Evolutionary conservation across 257 asterid species (phyloP), one percentile per base, ranked within the genome.

Genomic region (Ilex asprella): DNA sequence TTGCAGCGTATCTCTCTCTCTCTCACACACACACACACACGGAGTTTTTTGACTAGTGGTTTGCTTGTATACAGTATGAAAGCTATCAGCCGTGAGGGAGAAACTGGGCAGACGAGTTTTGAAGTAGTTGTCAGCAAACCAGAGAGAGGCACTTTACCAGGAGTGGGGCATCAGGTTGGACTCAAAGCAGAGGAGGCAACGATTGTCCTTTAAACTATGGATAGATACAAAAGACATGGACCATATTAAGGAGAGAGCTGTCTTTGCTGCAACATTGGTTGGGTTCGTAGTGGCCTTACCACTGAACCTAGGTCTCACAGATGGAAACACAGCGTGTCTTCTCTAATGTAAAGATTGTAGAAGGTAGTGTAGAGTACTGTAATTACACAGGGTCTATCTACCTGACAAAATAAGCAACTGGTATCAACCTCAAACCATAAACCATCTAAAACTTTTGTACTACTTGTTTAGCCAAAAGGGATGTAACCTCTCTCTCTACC

Each of bases 121-220:
- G 27, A 87, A 79, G 86, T 89, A 76, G 73, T 65, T 74, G 29
- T 57, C 88, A 2, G 32, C 74, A 16, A 83, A 84, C 78, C 96
- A 89, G 56, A 78, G 97, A 62, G 87, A 79, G 32, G 79, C 71
- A 14, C 65, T 93, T 8, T 89, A 54, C 73, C 56, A 75, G 57
- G 79, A 84, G 75, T 86, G 94, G 95, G 88, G 86, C 32, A 75
- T 93, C 10, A 82, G 70, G 39, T 61, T 89, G 6, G 85, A 87
- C 68, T 71, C 97, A 13, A 87, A 89, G 75, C 83, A 77, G 71
- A 84, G 97, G 62, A 78, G 96, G 72, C 66, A 73, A 31, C 97
- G 87, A 60, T 66, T 93, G 35, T 71, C 88, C 61, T 73, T 69
- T 21, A 49, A 14, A 47, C 75, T 93, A 49, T 93, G 97, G 97